These are phyloP conservation scores for Steccherinum ochraceum DNA, from an alignment of 768 basidiomycete genomes.

Conservation along the genomic window DNA sequence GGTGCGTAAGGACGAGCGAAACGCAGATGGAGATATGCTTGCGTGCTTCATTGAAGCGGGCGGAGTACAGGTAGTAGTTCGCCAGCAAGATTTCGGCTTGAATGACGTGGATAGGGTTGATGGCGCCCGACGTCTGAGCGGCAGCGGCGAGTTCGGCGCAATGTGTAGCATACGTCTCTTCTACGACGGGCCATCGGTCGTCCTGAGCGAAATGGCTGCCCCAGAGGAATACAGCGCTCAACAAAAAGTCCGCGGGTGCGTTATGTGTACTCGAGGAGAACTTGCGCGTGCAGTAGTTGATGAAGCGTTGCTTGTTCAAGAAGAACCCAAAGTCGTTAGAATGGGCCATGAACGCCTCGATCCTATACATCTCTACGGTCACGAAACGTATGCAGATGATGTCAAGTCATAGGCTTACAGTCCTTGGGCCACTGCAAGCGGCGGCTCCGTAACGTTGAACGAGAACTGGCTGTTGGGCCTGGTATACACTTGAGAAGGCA, in stretches of 20 bases:
- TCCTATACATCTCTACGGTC: constrained; percentile 9
- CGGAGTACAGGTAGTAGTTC: constrained; percentile 56
- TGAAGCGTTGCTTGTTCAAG: constrained; percentile 44
- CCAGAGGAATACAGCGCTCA: constrained; percentile 35
- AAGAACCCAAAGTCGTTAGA: constrained; percentile 59
- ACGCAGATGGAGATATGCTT: constrained; percentile 40
- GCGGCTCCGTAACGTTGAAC: constrained; percentile 8
- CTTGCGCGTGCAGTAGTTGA: constrained; percentile 10
- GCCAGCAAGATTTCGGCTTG: constrained; percentile 49
- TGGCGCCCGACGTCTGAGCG: constrained; percentile 4
- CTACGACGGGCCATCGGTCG: background rate
- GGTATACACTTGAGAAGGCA: background rate
- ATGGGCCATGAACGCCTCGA: constrained; percentile 43
- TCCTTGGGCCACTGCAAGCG: constrained; percentile 3
- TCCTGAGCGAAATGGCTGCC: constrained; percentile 18
- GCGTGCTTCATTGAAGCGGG: constrained; percentile 55
- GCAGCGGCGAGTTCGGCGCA: constrained; percentile 22
- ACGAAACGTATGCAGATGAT: too few relatives aligned
- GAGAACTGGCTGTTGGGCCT: constrained; percentile 3
- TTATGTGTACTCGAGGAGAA: constrained; percentile 19
- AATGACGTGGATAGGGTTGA: constrained; percentile 26
- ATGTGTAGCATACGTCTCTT: constrained; percentile 10
- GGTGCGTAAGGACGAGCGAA: constrained; percentile 19
- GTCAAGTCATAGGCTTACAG: background rate
- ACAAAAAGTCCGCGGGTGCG: constrained; percentile 27